These are phyloP conservation scores for Batrachochytrium dendrobatidis DNA, from an alignment of 371 early-diverging fungal genomes.

Conservation along the genomic window DNA sequence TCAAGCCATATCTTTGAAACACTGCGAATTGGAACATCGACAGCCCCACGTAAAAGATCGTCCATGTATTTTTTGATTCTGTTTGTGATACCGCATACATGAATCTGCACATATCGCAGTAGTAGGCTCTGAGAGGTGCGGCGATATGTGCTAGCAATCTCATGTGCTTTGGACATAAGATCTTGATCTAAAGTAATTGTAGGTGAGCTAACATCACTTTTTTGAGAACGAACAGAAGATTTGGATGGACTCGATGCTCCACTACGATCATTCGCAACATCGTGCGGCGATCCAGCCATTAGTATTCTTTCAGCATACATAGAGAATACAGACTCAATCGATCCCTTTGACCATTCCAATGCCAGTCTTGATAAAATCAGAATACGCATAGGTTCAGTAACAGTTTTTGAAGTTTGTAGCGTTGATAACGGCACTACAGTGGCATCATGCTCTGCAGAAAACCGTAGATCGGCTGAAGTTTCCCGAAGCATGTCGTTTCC, in stretches of 20 bases:
- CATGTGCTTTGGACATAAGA: background rate
- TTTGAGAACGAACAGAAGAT: too few relatives aligned
- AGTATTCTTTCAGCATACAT: constrained; percentile 14
- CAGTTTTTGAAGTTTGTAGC: too few relatives aligned
- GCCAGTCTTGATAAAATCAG: constrained; percentile 5
- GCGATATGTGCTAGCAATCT: background rate
- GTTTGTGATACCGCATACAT: background rate
- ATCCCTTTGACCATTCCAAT: constrained; percentile 10
- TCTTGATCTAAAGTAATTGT: too few relatives aligned
- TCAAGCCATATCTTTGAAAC: constrained; percentile 3
- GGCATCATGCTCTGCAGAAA: too few relatives aligned
- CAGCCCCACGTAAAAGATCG: constrained; percentile 5
- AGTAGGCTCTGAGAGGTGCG: constrained; percentile 3
- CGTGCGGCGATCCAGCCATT: too few relatives aligned
- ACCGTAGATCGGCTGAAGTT: too few relatives aligned
- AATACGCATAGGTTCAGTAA: constrained; percentile 1
- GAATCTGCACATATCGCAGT: constrained; percentile 2
- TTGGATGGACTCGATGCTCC: too few relatives aligned
- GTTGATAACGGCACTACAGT: too few relatives aligned
- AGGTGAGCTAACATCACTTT: too few relatives aligned
- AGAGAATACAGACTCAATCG: constrained; percentile 11
- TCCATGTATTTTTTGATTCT: background rate
- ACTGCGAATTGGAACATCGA: background rate
- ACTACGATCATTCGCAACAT: too few relatives aligned
- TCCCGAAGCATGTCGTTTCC: constrained; percentile 5